Evolutionary conservation across 257 asterid species (phyloP).

Genomic region (Jasminum sambac): DNA sequence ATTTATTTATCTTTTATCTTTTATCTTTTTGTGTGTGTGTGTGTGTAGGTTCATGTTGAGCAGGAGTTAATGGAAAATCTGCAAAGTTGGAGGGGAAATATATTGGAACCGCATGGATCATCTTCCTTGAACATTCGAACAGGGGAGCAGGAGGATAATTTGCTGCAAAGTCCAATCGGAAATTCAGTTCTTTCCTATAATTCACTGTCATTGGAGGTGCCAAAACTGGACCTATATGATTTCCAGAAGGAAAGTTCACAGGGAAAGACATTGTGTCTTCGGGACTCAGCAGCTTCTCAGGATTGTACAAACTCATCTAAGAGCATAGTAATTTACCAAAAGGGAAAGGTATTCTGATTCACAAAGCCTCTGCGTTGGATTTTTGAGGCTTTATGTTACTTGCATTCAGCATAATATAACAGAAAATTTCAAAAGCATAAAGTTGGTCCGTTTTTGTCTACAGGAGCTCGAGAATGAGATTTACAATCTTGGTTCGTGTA

Average conservation of each 20-base stretch:
- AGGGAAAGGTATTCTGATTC: conserved; percentile 36
- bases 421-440: conserved; percentile 16
- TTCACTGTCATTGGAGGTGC: conserved; percentile 24
- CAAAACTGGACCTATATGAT: conserved; percentile 16
- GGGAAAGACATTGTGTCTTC: conserved; percentile 8
- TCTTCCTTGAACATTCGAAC: conserved; percentile 21
- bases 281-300: conserved; percentile 15
- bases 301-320: conserved; percentile 13
- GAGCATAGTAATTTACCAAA: conserved; percentile 8
- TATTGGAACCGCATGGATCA: conserved; percentile 6
- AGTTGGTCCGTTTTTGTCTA: background rate
- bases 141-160: conserved; percentile 10
- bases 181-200: conserved; percentile 8
- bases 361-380: background rate
- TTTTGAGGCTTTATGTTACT: background rate
- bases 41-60: conserved; percentile 43
- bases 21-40: conserved; percentile 13
- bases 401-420: background rate
- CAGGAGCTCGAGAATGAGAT: conserved; percentile 51
- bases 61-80: conserved; percentile 2
- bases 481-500: conserved; percentile 10
- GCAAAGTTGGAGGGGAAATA: background rate
- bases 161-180: conserved; percentile 16
- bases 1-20: no score
- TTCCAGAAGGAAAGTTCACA: conserved; percentile 11